Base-by-base conservation (phyloP, 371 early-diverging fungal species). In the Lichtheimia hyalospora region DNA sequence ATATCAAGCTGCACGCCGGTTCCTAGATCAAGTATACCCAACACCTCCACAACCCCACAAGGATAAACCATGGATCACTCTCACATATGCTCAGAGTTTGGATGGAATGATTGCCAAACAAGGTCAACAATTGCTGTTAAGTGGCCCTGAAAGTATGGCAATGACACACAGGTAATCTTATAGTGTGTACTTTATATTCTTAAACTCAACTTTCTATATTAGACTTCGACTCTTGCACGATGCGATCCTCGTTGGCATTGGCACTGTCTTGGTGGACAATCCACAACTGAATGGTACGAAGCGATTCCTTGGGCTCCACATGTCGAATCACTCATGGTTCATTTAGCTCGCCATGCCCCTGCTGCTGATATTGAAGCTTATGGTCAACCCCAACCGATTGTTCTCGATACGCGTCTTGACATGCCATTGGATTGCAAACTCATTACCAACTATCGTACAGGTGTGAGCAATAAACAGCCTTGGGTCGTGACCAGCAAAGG, bases 21-120 rank as follows among this genome's bases (percentile, higher is more conserved):
- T 57, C n/a, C 23, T 57, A 20, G 46, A 57, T 46, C 18, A 5
- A 16, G 46, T 57, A 13, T 57, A 57, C 16, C 15, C 21, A 8
- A 25, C 57, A 8, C 46, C 48, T 13, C 21, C 15, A 2, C 18
- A 39, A 14, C 24, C 21, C 2, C 28, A 57, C 10, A 23, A 57
- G 6, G 43, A 57, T 8, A 23, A 57, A 2, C 68, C 63, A 5
- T 53, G 52, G 41, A 78, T 92, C 8, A 92, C 94, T 2, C 71
- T 96, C 54, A 92, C 95, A 3, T 94, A 81, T 74, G 96, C 96
- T 2, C 96, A 95, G 73, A 91, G 95, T 60, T 72, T 96, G 40
- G 96, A 96, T 73, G 94, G 93, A 20, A 90, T 85, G 64, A 94
- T 96, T 16, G 83, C 90, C 2, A 77, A 75, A 5, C 64, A 70